Base-by-base conservation (phyloP, 1,139 yeast species). In the Saccharomycopsis phalli region DNA sequence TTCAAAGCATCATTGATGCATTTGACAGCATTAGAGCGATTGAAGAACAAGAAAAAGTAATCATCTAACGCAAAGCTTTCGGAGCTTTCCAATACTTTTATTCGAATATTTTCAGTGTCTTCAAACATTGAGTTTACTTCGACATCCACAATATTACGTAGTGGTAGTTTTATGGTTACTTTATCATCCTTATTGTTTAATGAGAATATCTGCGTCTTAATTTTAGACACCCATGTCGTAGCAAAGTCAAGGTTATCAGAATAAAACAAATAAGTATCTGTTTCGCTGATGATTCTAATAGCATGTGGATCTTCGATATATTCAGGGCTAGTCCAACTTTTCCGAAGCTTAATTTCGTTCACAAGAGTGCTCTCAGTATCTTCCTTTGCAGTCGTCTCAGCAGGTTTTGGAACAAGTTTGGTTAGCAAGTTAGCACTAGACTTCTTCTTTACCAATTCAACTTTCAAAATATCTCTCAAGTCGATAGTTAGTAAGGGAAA, bases 401-500 rank as follows among this genome's bases (percentile, higher is more conserved):
- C 14, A 4, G 14, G 13, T 11, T 26, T 26, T 11, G 11, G 11
- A 4, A 30, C 33, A 6, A 30, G 13, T 10, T 30, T 45, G 1
- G 54, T 46, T 4, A 23, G 5, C n/a, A 34, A 30, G 4, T 38
- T 34, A 1, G 30, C 34, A 29, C 42, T 56, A 49, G 2, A 55
- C 10, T 17, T 26, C 5, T 23, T n/a, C n/a, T 32, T 59, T 13
- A 64, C 49, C 2, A 77, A 58, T 44, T 77, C 87, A 0, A 81
- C 87, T 37, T 68, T 61, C 4, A 71, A 54, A 10, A 88, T 86
- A 13, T 71, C 66, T 40, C 78, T 67, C 45, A 86, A 63, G 54
- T 86, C 94, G 34, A 91, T 75, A 0, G 84, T 79, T 27, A 82
- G 63, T 4, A 68, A 65, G 0, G 97, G 97, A 60, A 87, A 87